These are phyloP conservation scores for Kwoniella dejecticola DNA, from an alignment of 768 basidiomycete species.

Conservation along the genomic window DNA sequence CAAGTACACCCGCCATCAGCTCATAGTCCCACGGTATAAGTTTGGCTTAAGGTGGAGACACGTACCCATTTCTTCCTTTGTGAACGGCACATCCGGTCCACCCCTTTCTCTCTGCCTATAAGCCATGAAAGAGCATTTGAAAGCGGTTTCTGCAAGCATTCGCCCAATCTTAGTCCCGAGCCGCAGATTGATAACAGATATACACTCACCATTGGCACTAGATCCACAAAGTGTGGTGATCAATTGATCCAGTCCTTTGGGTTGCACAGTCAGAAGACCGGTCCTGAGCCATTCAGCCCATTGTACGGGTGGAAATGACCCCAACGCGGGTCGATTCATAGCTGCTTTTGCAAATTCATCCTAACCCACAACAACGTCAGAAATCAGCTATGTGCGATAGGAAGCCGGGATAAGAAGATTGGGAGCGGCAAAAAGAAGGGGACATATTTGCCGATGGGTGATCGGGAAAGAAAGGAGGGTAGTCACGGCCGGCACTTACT, in stretches of 20 bases:
- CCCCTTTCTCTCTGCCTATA: constrained; percentile 52
- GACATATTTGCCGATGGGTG: neutral
- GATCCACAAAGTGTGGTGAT: constrained; percentile 54
- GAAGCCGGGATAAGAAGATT: neutral
- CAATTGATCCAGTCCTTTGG: constrained; percentile 56
- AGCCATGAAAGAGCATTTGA: constrained; percentile 58
- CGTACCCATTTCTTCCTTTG: constrained; percentile 51
- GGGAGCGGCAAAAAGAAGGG: neutral
- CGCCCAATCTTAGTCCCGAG: neutral
- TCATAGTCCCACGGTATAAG: no score
- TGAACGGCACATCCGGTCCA: constrained; percentile 36
- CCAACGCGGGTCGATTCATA: constrained; percentile 58
- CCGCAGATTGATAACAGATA: neutral
- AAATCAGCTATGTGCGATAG: no score
- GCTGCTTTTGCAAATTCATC: constrained; percentile 56
- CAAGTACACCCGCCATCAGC: neutral
- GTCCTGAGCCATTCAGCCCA: constrained; percentile 51
- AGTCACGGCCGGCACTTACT: constrained; percentile 21
- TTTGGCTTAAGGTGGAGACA: no score
- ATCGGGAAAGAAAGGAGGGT: constrained; percentile 8
- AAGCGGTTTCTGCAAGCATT: constrained; percentile 52
- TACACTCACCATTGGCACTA: constrained; percentile 49
- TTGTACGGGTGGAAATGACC: constrained; percentile 55
- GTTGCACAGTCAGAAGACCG: constrained; percentile 56
- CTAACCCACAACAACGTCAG: constrained; percentile 7